Evolutionary conservation across 805 yeast species (phyloP).

Genomic region (Nakazawaea siamensis): DNA sequence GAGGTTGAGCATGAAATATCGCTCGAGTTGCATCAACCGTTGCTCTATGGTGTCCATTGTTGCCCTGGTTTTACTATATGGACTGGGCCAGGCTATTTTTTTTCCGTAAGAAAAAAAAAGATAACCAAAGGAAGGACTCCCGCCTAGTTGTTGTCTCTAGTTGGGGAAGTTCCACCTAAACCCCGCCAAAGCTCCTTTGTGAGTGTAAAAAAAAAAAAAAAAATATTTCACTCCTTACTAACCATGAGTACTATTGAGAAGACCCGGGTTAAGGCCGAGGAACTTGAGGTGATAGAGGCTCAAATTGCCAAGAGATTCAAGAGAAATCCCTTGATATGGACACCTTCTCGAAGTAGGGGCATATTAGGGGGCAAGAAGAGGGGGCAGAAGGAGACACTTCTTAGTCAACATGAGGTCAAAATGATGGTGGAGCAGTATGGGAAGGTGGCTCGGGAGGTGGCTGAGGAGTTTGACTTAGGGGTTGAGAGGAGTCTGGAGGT

Average conservation of each 20-base stretch:
- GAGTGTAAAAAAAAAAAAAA: neutral
- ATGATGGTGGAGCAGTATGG: conserved; percentile 40
- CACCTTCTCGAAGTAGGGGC: conserved; percentile 17
- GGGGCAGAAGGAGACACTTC: conserved; percentile 39
- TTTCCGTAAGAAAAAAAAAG: too few species aligned
- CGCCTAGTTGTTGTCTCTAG: too few species aligned
- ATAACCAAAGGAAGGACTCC: too few species aligned
- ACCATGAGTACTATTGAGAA: conserved; percentile 28
- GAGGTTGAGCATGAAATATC: too few species aligned
- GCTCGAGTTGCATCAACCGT: too few species aligned
- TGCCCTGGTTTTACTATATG: too few species aligned
- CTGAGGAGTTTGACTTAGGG: conserved; percentile 7
- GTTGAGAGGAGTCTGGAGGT: conserved; percentile 14
- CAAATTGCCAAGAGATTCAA: conserved; percentile 57
- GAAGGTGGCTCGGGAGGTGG: conserved; percentile 19
- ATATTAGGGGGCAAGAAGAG: conserved; percentile 29
- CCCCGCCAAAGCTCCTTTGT: too few species aligned
- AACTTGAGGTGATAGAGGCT: conserved; percentile 61
- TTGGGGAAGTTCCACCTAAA: too few species aligned
- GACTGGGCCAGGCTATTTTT: too few species aligned
- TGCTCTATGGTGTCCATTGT: too few species aligned
- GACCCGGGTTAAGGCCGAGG: conserved; percentile 39
- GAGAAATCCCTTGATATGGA: conserved; percentile 50
- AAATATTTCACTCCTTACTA: neutral
- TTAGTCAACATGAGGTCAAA: conserved; percentile 64